These are phyloP conservation scores for Helenozyma rhizophorensis DNA, from an alignment of 805 yeast genomes.

Conservation along the genomic window DNA sequence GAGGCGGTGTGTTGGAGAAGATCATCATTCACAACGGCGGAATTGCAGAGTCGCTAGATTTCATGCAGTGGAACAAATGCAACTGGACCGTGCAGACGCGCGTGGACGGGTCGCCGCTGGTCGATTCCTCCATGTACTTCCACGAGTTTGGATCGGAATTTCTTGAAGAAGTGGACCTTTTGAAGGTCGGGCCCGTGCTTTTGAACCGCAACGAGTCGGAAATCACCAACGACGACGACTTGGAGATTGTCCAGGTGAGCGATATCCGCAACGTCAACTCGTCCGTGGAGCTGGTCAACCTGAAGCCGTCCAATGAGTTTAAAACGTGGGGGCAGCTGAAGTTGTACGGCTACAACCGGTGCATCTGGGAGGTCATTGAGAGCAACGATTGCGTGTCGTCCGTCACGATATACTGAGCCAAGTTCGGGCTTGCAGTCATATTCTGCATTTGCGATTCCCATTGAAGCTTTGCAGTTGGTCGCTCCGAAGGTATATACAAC, in stretches of 20 bases:
- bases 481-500: no score
- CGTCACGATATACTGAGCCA: slow-evolving; percentile 33
- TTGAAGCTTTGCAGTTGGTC: no score
- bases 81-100: slow-evolving; percentile 34
- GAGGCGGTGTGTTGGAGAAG: slow-evolving; percentile 37
- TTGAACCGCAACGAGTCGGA: slow-evolving; percentile 39
- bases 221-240: slow-evolving; percentile 30
- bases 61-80: slow-evolving; percentile 51
- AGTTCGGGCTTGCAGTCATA: no score
- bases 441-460: no score
- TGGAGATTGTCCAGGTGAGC: slow-evolving; percentile 26
- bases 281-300: slow-evolving; percentile 8
- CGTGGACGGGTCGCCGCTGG: slow-evolving; percentile 4
- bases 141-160: slow-evolving; percentile 24
- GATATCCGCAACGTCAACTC: slow-evolving; percentile 9
- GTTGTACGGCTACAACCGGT: slow-evolving; percentile 34
- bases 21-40: slow-evolving; percentile 50
- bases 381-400: slow-evolving; percentile 32
- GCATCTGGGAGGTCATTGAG: slow-evolving; percentile 42
- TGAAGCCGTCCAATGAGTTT: slow-evolving; percentile 12
- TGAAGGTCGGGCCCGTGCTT: slow-evolving; percentile 26
- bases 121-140: slow-evolving; percentile 30
- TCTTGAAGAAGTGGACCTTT: slow-evolving; percentile 10
- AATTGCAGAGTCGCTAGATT: slow-evolving; percentile 46
- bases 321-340: slow-evolving; percentile 42